Percentiles rank a stretch among this genome's conserved stretches.
Conservation (phyloP, 1,139 yeast species). For the Chernovozyma sophiae-reginae region DNA sequence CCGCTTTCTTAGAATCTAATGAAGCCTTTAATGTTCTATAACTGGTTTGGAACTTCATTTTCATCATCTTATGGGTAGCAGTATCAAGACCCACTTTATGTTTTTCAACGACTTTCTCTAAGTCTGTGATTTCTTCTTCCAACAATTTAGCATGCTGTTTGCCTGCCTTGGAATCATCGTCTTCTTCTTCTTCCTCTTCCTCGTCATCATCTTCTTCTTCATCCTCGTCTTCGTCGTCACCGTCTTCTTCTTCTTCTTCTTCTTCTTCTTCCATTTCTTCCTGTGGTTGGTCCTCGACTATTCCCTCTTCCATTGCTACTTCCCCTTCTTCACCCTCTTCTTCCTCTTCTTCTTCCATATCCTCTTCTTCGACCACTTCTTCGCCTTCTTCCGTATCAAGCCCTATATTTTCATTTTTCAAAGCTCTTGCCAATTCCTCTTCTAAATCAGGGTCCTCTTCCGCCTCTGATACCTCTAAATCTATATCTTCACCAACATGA, state of each 20-base stretch:
- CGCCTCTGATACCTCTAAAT: conserved; percentile 22
- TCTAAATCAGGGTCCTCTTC: conserved; percentile 28
- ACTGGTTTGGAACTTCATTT: conserved; percentile 81
- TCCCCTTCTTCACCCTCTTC: conserved; percentile 12
- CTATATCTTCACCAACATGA: conserved; percentile 14
- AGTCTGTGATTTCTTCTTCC: conserved; percentile 80
- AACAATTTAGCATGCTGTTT: conserved; percentile 69
- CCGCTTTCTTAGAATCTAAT: conserved; percentile 75
- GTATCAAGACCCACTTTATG: conserved; percentile 71
- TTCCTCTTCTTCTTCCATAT: conserved; percentile 13
- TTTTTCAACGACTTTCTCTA: conserved; percentile 73
- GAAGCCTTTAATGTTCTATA: conserved; percentile 77
- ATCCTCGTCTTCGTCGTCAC: conserved; percentile 24
- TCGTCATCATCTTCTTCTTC: conserved; percentile 28
- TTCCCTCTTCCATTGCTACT: conserved; percentile 6
- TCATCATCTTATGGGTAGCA: conserved; percentile 83
- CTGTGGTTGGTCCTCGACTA: neutral
- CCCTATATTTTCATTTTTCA: conserved; percentile 16
- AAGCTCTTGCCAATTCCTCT: conserved; percentile 40
- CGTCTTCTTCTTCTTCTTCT: conserved; percentile 19
- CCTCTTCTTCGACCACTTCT: conserved; percentile 12
- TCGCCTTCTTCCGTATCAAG: conserved; percentile 11
- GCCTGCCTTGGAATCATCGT: conserved; percentile 23
- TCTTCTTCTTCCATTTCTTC: conserved; percentile 9
- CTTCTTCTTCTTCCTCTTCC: conserved; percentile 25